Conservation (phyloP, 1,139 yeast species). For the Meyerozyma smithsonii region DNA sequence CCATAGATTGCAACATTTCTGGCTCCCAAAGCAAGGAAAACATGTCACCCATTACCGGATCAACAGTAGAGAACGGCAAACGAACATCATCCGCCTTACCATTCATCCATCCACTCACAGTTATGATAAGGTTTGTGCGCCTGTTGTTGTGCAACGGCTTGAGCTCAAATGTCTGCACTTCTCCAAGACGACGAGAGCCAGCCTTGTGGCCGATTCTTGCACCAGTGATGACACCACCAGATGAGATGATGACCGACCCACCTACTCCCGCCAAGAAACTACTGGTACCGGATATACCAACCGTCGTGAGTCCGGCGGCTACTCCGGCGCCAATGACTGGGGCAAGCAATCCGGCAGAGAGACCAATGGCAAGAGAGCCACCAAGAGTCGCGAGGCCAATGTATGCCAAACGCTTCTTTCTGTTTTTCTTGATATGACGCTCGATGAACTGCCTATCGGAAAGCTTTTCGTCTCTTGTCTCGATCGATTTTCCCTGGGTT, state of each 20-base stretch:
- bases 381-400: slow-evolving; percentile 97
- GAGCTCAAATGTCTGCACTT: slow-evolving; percentile 90
- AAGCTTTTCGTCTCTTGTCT: slow-evolving; percentile 65
- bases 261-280: slow-evolving; percentile 96
- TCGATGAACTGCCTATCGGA: slow-evolving; percentile 70
- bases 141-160: slow-evolving; percentile 89
- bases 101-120: slow-evolving; percentile 97
- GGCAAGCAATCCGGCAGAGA: slow-evolving; percentile 92
- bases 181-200: slow-evolving; percentile 82
- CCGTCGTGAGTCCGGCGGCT: slow-evolving; percentile 94
- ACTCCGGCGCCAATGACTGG: slow-evolving; percentile 98
- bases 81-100: slow-evolving; percentile 95
- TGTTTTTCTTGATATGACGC: slow-evolving; percentile 59
- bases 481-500: slow-evolving; percentile 49
- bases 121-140: slow-evolving; percentile 80
- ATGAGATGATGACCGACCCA: slow-evolving; percentile 90
- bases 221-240: slow-evolving; percentile 89
- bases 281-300: slow-evolving; percentile 88
- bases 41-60: slow-evolving; percentile 96
- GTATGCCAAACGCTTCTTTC: slow-evolving; percentile 68
- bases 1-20: slow-evolving; percentile 92
- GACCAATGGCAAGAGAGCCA: slow-evolving; percentile 89
- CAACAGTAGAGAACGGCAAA: slow-evolving; percentile 92
- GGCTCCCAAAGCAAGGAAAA: slow-evolving; percentile 96
- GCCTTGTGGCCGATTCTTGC: slow-evolving; percentile 85